phyloP scores from a whole-genome alignment of 108 stramenopile species.

The Pseudonitzschia multiseries region DNA sequence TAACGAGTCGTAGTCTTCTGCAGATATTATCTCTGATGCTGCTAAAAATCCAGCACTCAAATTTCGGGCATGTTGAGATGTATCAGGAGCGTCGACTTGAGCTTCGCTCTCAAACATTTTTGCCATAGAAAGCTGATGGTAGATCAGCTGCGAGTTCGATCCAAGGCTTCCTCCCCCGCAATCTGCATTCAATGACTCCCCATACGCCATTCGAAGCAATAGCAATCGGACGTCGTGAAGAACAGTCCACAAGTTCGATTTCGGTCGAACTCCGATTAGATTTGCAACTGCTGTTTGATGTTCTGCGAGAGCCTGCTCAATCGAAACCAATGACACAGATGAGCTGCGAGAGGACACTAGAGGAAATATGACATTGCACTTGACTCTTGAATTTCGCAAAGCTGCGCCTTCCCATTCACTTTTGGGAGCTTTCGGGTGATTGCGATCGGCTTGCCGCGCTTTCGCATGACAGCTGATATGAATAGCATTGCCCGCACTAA shows the following conservation, averaged over 20 bases:
- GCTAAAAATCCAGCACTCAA: slow-evolving; percentile 72
- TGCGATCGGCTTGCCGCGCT: slow-evolving; percentile 72
- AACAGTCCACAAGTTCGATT: slow-evolving; percentile 74
- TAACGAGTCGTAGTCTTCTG: slow-evolving; percentile 38
- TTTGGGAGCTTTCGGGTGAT: slow-evolving; percentile 80
- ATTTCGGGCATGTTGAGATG: slow-evolving; percentile 56
- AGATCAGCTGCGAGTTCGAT: slow-evolving; percentile 67
- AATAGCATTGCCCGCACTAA: slow-evolving; percentile 81
- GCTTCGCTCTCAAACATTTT: slow-evolving; percentile 76
- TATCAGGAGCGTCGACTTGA: slow-evolving; percentile 61
- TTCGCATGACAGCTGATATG: slow-evolving; percentile 72
- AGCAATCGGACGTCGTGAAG: slow-evolving; percentile 79
- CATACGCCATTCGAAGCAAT: slow-evolving; percentile 73
- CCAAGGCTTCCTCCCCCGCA: slow-evolving; percentile 84
- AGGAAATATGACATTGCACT: slow-evolving; percentile 84
- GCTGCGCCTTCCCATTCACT: slow-evolving; percentile 89
- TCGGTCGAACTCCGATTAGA: slow-evolving; percentile 64
- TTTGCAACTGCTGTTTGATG: slow-evolving; percentile 61
- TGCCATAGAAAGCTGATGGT: slow-evolving; percentile 68
- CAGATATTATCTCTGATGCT: slow-evolving; percentile 52
- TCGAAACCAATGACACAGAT: slow-evolving; percentile 66
- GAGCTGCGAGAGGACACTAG: slow-evolving; percentile 73
- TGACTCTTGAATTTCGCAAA: slow-evolving; percentile 74
- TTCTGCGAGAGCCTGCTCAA: slow-evolving; percentile 70
- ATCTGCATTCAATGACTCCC: slow-evolving; percentile 73